phyloP scores from a whole-genome alignment of 805 yeast genomes.

The Kregervanrija delftensis region DNA sequence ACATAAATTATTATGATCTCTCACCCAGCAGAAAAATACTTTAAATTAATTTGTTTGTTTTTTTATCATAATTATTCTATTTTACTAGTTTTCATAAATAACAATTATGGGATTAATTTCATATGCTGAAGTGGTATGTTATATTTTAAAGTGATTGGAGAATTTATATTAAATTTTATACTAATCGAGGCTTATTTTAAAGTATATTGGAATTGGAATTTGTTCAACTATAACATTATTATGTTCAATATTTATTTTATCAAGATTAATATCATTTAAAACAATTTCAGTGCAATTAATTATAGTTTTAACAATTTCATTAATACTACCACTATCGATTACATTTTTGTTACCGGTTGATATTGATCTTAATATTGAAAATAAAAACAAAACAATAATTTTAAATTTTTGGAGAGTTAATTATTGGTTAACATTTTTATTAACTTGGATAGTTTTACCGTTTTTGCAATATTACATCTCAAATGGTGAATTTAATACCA shows the following conservation, averaged over 20 bases:
- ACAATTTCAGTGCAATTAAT: slow-evolving; percentile 36
- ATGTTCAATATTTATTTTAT: slow-evolving; percentile 29
- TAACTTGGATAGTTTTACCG: slow-evolving; percentile 76
- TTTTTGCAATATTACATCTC: slow-evolving; percentile 64
- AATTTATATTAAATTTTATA: too few species aligned
- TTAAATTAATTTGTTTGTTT: too few species aligned
- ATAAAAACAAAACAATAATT: slow-evolving; percentile 21
- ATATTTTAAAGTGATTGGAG: too few species aligned
- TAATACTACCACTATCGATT: slow-evolving; percentile 70
- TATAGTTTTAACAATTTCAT: slow-evolving; percentile 47
- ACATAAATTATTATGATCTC: too few species aligned
- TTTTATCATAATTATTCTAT: too few species aligned
- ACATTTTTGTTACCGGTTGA: slow-evolving; percentile 72
- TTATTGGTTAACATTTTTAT: slow-evolving; percentile 74
- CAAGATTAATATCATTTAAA: slow-evolving; percentile 28
- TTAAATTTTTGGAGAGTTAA: slow-evolving; percentile 56
- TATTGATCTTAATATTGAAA: slow-evolving; percentile 44
- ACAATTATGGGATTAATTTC: too few species aligned
- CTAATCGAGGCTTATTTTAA: too few species aligned
- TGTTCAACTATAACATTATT: slow-evolving; percentile 21
- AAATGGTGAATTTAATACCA: slow-evolving; percentile 55
- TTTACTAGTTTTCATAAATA: too few species aligned
- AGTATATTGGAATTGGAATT: slow-evolving; percentile 9
- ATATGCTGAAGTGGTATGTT: too few species aligned
- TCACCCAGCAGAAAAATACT: too few species aligned